Evolutionary conservation across 2,329 filamentous ascomycete genomes (phyloP), one percentile per base, ranked within the genome.

Genomic region (Fusarium sp.): DNA sequence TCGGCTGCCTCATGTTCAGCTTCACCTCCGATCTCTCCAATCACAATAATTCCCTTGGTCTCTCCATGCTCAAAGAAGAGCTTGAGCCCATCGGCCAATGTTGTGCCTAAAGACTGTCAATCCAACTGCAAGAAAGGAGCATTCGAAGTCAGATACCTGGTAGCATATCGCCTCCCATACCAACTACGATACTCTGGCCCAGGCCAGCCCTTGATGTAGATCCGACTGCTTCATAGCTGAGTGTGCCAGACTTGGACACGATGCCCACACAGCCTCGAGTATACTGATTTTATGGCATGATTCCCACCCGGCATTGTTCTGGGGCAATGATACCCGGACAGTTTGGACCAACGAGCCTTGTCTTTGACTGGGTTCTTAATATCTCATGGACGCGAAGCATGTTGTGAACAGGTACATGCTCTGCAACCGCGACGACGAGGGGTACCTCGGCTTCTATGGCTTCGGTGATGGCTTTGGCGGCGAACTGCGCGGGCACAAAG

Each of bases 211-310:
- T 81, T 7, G 89, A 91, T 24, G 91, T 87, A 2, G 89, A 88
- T 0, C 88, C 91, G 1, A 93, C 91, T 2, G 91, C 87, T 73
- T 94, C 91, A 69, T 93, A 94, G 60, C 89, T 92, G 36, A 94
- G 77, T 0, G 91, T 94, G 1, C 91, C 91, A 1, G 89, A 92
- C 72, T 92, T 93, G n/a, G 90, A 89, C 4, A 91, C 85, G 51
- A 94, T 91, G 3, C 90, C 91, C 22, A 94, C 80, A 53, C 85
- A 83, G 0, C 90, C 91, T 1, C 86, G 83, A 1, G 51, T 58
- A 25, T 78, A 79, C 64, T 79, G 77, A 28, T 68, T 70, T 44
- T 76, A 77, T 1, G 77, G 77, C 77, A 79, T 79, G 36, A 79
- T 79, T 2, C 77, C 77, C 6, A 79, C 73, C 1, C 77, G 54